phyloP scores from a whole-genome alignment of 345 rosid species.

The Acer negundo region DNA sequence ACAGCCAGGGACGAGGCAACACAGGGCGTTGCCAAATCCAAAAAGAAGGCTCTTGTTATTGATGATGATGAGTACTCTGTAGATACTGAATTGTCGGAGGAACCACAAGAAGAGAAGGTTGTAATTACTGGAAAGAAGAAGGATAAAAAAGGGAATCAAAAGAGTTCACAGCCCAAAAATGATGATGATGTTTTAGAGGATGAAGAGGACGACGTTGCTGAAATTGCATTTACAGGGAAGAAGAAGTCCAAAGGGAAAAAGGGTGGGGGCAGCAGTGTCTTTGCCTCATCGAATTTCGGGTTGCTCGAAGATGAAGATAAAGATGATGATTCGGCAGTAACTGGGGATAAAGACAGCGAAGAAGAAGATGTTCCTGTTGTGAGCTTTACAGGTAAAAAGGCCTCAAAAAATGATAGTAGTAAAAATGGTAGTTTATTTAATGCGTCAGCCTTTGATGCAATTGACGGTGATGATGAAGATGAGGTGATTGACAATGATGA shows the following conservation, averaged over 20 bases:
- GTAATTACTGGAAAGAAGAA: slow-evolving; percentile 59
- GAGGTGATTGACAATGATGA: slow-evolving; percentile 34
- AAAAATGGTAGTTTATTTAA: slow-evolving; percentile 42
- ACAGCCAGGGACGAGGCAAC: slow-evolving; percentile 48
- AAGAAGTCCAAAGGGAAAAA: slow-evolving; percentile 58
- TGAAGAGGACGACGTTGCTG: slow-evolving; percentile 40
- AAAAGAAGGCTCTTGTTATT: slow-evolving; percentile 64
- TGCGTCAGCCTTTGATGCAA: slow-evolving; percentile 50
- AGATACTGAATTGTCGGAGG: slow-evolving; percentile 61
- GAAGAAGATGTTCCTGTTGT: slow-evolving; percentile 41
- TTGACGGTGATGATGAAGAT: slow-evolving; percentile 44
- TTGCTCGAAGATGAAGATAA: slow-evolving; percentile 44
- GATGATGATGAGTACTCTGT: slow-evolving; percentile 87
- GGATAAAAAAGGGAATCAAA: slow-evolving; percentile 58
- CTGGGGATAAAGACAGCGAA: slow-evolving; percentile 31
- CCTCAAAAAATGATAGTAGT: slow-evolving; percentile 41
- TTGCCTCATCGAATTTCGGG: slow-evolving; percentile 44
- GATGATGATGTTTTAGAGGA: slow-evolving; percentile 39
- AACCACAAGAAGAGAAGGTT: slow-evolving; percentile 43
- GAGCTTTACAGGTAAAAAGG: slow-evolving; percentile 47
- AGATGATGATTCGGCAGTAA: slow-evolving; percentile 33
- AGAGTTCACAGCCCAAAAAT: slow-evolving; percentile 30
- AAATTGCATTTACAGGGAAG: slow-evolving; percentile 45
- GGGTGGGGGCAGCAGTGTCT: slow-evolving; percentile 29
- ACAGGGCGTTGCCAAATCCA: slow-evolving; percentile 58